Conservation (phyloP, 352 stramenopile genomes). For the Globisporangium irregulare region DNA sequence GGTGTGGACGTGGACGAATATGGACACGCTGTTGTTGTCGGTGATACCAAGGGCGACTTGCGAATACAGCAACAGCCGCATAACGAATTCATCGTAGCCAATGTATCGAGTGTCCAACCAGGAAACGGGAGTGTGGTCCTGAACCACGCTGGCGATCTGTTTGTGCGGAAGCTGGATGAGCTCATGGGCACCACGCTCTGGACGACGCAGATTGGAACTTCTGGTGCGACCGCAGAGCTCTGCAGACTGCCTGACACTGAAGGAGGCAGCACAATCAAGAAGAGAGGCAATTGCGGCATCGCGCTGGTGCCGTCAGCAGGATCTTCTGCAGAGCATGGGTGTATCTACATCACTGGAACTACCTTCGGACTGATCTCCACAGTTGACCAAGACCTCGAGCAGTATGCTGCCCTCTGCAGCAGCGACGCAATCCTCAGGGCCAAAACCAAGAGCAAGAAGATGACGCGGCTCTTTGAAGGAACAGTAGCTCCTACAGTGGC, state of each 20-base stretch:
- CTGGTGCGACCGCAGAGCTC: neutral
- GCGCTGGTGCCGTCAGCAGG: neutral
- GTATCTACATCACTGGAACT: constrained; percentile 21
- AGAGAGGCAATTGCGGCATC: constrained; percentile 13
- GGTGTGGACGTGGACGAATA: constrained; percentile 15
- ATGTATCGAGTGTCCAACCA: neutral
- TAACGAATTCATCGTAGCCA: neutral
- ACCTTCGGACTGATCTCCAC: constrained; percentile 25
- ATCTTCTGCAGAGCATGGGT: neutral
- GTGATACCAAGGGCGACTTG: constrained; percentile 26
- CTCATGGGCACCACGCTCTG: constrained; percentile 19
- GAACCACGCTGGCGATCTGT: constrained; percentile 19
- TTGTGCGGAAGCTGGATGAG: constrained; percentile 21
- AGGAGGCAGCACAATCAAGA: neutral
- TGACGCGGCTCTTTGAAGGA: constrained; percentile 7
- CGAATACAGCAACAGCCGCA: neutral
- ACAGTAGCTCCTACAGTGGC: neutral
- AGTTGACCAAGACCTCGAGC: constrained; percentile 9
- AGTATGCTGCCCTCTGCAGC: constrained; percentile 20
- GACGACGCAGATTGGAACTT: constrained; percentile 16
- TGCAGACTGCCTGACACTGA: neutral
- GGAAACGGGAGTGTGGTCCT: neutral
- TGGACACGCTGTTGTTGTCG: constrained; percentile 20
- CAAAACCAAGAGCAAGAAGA: neutral
- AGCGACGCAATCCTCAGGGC: neutral